phyloP scores from a whole-genome alignment of 768 basidiomycete genomes.

The Boletus reticulatus region DNA sequence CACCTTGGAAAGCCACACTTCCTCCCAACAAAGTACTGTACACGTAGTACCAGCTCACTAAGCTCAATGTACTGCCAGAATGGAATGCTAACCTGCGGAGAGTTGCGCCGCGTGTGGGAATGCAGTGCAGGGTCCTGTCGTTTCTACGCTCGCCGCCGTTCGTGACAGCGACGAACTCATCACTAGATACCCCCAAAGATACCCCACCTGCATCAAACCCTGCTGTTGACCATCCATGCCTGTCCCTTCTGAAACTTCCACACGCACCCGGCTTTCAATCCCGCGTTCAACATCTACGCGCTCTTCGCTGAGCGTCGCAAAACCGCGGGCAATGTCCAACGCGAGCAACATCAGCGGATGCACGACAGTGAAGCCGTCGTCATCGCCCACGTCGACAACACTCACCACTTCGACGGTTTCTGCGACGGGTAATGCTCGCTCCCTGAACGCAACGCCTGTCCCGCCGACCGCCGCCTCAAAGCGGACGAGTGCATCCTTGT shows the following conservation, averaged over 20 bases:
- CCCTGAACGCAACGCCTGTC: conserved; percentile 52
- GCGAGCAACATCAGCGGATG: conserved; percentile 48
- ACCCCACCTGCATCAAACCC: conserved; percentile 10
- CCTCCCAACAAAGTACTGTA: too few relatives aligned
- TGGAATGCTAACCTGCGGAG: too few relatives aligned
- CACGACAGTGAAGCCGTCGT: conserved; percentile 45
- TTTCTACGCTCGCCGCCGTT: conserved; percentile 15
- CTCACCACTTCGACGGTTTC: conserved; percentile 24
- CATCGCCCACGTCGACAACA: conserved; percentile 26
- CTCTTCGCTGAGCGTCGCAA: conserved; percentile 44
- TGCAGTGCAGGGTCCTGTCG: background rate
- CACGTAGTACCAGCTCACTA: too few relatives aligned
- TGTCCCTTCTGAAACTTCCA: conserved; percentile 53
- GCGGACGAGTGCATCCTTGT: conserved; percentile 37
- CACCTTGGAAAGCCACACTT: background rate
- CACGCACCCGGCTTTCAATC: conserved; percentile 39
- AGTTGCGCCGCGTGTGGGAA: conserved; percentile 14
- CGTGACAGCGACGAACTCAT: conserved; percentile 14
- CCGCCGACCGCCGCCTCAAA: conserved; percentile 37
- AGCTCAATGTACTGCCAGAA: too few relatives aligned
- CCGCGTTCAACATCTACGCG: conserved; percentile 42
- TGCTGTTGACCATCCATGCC: conserved; percentile 20
- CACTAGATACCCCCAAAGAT: conserved; percentile 13
- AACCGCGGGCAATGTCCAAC: conserved; percentile 54
- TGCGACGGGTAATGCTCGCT: conserved; percentile 30